Evolutionary conservation across 108 stramenopile species (phyloP), one percentile per base, ranked within the genome.

Genomic region (Cyclotella distinguenda): DNA sequence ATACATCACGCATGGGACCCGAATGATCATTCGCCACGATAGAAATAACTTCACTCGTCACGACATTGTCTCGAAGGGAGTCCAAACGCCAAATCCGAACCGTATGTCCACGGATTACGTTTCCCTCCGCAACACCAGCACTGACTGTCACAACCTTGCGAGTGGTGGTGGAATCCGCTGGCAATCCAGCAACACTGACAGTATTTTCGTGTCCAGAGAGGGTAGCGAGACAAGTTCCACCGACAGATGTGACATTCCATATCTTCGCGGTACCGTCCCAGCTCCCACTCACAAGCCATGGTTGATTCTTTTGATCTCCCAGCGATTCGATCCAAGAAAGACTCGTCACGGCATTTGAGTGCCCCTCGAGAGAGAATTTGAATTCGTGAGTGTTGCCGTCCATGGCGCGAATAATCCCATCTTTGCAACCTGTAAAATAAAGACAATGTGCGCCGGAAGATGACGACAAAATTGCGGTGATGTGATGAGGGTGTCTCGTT

Each of bases 241-340:
- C 52, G 28, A 62, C 46, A 31, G 51, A 47, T 8, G 16, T n/a
- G 13, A 82, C 31, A 61, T 88, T 71, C 93, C 93, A 94, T 9
- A 94, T 58, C 64, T 83, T 86, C 57, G 89, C 93, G 19, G 89
- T 89, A 27, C 93, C 93, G 74, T 94, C 93, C 93, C 93, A 94
- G 9, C 85, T 86, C 19, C 93, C 93, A 39, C 80, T 82, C 8
- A 91, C 63, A 0, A 94, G 64, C 71, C 72, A 81, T 3, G 67
- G 65, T 4, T 11, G 18, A n/a, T 10, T 48, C n/a, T 62, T 25
- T 15, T n/a, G n/a, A n/a, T n/a, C n/a, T n/a, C n/a, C 30, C 22
- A 50, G 40, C 16, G 69, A 25, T 0, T 28, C 22, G 30, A 73
- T 67, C 73, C 83, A 81, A 2, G 88, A 58, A 10, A 94, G 53